Evolutionary conservation across 805 yeast species (phyloP), one percentile per base, ranked within the genome.

Genomic region (Saccharomyces eubayanus): DNA sequence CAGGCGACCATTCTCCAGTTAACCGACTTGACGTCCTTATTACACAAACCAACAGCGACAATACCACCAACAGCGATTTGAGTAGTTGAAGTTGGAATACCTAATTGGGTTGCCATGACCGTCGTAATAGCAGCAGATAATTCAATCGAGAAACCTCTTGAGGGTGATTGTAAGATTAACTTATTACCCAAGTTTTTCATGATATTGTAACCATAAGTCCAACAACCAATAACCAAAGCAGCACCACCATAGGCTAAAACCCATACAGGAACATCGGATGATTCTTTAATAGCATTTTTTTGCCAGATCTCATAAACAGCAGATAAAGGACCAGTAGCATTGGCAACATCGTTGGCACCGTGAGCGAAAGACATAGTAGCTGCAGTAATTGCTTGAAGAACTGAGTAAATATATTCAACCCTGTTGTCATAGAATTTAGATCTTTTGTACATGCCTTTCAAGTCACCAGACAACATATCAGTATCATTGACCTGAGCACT

Each of bases 311-410:
- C 69, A 66, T 82, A 85, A 24, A 85, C 78, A 12, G 89, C 77
- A 47, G 89, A 72, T 60, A 84, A 74, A 31, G 92, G 91, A 59
- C 89, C 91, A 31, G 87, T 79, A 41, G 92, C 90, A 62, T 85
- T 85, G 49, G 89, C 78, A 57, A 86, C 84, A 71, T 85, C 92
- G 64, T 85, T 85, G 43, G 92, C 84, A 53, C 92, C 92, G 64
- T 85, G 92, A 6, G 91, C 88, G 68, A 86, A 84, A 1, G 91
- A 85, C 85, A 85, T 84, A 50, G 89, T 85, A 60, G 83, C 78
- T 14, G 92, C 91, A 46, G 91, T 85, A 57, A 85, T 69, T 51
- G 82, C 84, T 70, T 85, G 92, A 52, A 84, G 72, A 57, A 84
- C 72, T 3, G 91, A 80, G 67, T 79, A 85, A 58, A 85, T 69